Evolutionary conservation across 208 protist genomes (phyloP).

Genomic region (Wallacemonas sp.): DNA sequence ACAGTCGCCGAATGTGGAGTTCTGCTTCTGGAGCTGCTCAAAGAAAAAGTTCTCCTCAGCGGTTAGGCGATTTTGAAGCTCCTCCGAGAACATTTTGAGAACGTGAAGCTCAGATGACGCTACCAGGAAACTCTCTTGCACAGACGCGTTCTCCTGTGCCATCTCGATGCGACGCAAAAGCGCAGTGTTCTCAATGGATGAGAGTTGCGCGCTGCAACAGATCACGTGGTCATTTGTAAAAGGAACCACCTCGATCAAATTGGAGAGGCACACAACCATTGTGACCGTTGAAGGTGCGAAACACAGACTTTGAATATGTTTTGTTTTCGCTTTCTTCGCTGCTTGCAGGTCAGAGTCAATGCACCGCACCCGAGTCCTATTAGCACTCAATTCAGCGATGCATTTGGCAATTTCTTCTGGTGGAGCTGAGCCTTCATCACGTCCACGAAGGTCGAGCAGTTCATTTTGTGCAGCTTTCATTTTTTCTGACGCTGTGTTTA

Average conservation of each 20-base stretch:
- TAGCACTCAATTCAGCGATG: constrained; percentile 6
- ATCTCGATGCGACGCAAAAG: neutral
- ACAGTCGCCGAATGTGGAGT: neutral
- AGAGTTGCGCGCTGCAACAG: neutral
- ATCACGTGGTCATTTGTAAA: neutral
- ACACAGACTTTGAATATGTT: neutral
- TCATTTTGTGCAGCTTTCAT: constrained; percentile 5
- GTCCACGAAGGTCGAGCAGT: constrained; percentile 11
- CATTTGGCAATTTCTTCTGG: neutral
- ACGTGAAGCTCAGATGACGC: constrained; percentile 3
- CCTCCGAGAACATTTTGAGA: neutral
- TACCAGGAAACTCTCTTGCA: neutral
- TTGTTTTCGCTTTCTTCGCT: neutral
- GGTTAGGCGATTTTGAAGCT: constrained; percentile 3
- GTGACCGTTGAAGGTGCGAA: neutral
- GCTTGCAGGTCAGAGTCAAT: neutral
- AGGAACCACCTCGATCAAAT: constrained; percentile 7
- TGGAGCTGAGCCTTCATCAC: neutral
- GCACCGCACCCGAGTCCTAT: neutral
- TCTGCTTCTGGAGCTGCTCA: neutral
- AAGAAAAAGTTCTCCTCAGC: constrained; percentile 10
- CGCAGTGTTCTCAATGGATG: constrained; percentile 2
- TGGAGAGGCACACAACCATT: constrained; percentile 11
- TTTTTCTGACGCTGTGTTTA: neutral
- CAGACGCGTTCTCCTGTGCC: neutral